Base-by-base conservation (phyloP, 331 rosid species). In the Quercus tomentella region DNA sequence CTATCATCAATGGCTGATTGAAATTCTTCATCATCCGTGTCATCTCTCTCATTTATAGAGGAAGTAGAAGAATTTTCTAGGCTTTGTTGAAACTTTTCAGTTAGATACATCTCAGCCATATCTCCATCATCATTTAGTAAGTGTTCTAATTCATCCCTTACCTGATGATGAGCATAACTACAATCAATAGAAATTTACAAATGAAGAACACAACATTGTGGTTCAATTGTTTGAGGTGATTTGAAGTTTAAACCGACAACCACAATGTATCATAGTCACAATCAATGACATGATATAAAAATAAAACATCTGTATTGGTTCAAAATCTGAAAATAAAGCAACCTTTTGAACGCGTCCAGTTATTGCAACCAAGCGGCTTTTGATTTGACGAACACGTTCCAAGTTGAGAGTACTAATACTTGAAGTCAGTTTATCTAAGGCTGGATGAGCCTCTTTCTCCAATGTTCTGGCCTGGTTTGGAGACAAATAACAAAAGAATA, bases 381-480 rank as follows among this genome's bases (percentile, higher is more conserved):
- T 96, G 81, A 96, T 93, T 76, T 96, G 99, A 14, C 98, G 96
- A 67, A 96, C 99, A 0, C 94, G 94, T 83, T 96, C 99, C 89
- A 96, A 88, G 79, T 96, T 96, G 72, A 96, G 97, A 66, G 98
- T 96, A 84, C 99, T 96, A 12, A 96, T 96, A 83, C 93, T 93
- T 5, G 99, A 93, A 20, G 99, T 96, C 75, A 96, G 87, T 87
- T 96, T 96, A 80, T 96, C 99, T 31, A 96, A 88, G 69, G 97
- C 99, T 2, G 99, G 99, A 75, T 96, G 99, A 60, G 99, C 99
- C 62, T 96, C 97, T 84, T 73, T 97, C 82, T 96, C 99, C 82
- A 96, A 65, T 2, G 99, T 91, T 70, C 83, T 89, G 0, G 99
- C 98, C 94, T 94, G 77, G 43, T 33, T 8, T 68, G 23, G 51